Conservation (phyloP, 257 asterid species). For the Apocynum venetum region DNA sequence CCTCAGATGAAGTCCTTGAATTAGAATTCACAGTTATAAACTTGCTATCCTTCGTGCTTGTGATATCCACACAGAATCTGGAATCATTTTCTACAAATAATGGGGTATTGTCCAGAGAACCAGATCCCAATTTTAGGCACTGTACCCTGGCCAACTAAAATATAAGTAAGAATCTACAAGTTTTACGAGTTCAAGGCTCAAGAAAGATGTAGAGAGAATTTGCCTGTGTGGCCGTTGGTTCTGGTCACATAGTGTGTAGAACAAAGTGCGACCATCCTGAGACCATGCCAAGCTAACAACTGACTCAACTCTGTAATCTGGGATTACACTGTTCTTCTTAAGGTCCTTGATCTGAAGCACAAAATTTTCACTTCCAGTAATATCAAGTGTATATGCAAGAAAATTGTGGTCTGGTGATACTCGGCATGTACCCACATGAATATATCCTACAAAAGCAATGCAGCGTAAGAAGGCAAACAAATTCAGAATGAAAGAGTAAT, state of each 20-base stretch:
- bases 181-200: constrained; percentile 10
- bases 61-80: constrained; percentile 74
- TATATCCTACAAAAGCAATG: constrained; percentile 63
- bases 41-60: constrained; percentile 91
- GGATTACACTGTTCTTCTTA: constrained; percentile 32
- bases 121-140: constrained; percentile 55
- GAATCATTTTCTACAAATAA: constrained; percentile 76
- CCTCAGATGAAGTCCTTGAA: constrained; percentile 99
- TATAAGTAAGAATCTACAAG: constrained; percentile 25
- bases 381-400: constrained; percentile 80
- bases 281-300: constrained; percentile 97
- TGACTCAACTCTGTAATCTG: constrained; percentile 49
- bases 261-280: constrained; percentile 58
- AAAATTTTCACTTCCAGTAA: constrained; percentile 66
- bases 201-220: constrained; percentile 18
- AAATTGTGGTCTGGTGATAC: constrained; percentile 83
- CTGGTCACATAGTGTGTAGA: constrained; percentile 73
- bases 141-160: constrained; percentile 48
- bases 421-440: constrained; percentile 90
- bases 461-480: background rate
- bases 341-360: constrained; percentile 82
- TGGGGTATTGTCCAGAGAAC: constrained; percentile 38
- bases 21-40: constrained; percentile 93
- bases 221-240: constrained; percentile 92
- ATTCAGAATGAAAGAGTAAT: background rate